These are phyloP conservation scores for Penicillium macrosclerotiorum DNA, from an alignment of 495 filamentous ascomycete species.

Conservation along the genomic window DNA sequence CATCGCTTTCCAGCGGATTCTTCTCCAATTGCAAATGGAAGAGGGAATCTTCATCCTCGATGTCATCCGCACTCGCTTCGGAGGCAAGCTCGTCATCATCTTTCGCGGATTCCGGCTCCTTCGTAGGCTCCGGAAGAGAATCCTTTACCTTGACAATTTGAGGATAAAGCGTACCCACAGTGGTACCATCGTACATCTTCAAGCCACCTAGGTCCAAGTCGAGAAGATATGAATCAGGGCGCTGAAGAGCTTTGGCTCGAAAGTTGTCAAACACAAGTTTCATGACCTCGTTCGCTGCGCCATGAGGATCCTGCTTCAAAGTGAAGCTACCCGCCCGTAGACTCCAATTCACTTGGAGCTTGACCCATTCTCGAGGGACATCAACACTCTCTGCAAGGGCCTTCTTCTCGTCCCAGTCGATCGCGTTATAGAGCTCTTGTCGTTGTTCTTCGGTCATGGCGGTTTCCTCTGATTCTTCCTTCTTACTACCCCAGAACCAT, in stretches of 20 bases:
- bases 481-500: slow-evolving; percentile 84
- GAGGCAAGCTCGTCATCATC: slow-evolving; percentile 64
- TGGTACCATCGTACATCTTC: slow-evolving; percentile 93
- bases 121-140: slow-evolving; percentile 53
- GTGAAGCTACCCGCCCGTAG: slow-evolving; percentile 94
- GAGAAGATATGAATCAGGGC: slow-evolving; percentile 83
- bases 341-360: slow-evolving; percentile 85
- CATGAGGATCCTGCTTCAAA: slow-evolving; percentile 82
- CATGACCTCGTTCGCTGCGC: slow-evolving; percentile 72
- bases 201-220: slow-evolving; percentile 89
- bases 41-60: slow-evolving; percentile 69
- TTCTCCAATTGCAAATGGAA: slow-evolving; percentile 92
- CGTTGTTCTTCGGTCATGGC: slow-evolving; percentile 92
- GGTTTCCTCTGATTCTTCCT: slow-evolving; percentile 66
- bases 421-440: slow-evolving; percentile 94
- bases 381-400: slow-evolving; percentile 83
- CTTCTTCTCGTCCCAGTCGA: slow-evolving; percentile 97
- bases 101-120: slow-evolving; percentile 40
- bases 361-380: slow-evolving; percentile 82
- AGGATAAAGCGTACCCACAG: slow-evolving; percentile 80
- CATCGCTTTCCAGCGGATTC: slow-evolving; percentile 88
- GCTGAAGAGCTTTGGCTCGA: slow-evolving; percentile 78
- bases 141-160: slow-evolving; percentile 96
- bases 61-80: slow-evolving; percentile 48
- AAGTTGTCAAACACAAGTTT: slow-evolving; percentile 93